A percentile compares a stretch with the other conserved stretches of the same genome.
phyloP scores from a whole-genome alignment of 2,329 filamentous ascomycete genomes.

The Clonostachys byssicola region DNA sequence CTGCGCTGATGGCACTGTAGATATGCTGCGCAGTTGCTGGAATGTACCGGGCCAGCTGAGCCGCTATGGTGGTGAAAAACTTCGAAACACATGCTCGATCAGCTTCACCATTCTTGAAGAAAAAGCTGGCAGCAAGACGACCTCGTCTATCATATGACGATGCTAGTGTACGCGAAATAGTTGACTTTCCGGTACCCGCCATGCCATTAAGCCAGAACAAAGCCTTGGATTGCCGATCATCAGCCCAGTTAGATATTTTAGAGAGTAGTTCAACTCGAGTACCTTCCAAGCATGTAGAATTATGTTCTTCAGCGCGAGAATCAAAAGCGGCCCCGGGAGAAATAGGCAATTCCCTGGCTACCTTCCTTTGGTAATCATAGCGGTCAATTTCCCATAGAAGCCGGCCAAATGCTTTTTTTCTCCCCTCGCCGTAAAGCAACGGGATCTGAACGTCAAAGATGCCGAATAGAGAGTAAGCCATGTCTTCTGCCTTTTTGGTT shows the following conservation, averaged over 20 bases:
- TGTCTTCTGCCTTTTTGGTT: too few relatives aligned
- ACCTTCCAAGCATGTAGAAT: neutral
- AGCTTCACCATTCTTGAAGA: constrained; percentile 8
- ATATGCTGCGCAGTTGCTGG: neutral
- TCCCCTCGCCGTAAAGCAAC: too few relatives aligned
- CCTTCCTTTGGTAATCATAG: too few relatives aligned
- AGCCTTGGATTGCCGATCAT: neutral
- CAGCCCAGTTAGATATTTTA: neutral
- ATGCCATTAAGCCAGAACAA: constrained; percentile 2
- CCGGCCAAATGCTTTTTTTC: too few relatives aligned
- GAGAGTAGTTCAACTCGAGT: neutral
- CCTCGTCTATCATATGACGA: neutral
- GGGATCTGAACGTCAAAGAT: too few relatives aligned
- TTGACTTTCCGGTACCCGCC: constrained; percentile 1
- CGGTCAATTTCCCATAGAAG: too few relatives aligned
- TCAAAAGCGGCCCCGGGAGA: neutral
- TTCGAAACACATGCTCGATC: neutral
- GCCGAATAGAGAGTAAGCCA: too few relatives aligned
- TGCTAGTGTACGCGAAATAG: constrained; percentile 1
- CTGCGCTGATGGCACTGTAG: neutral
- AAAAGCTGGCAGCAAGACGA: neutral
- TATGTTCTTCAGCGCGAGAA: constrained; percentile 8
- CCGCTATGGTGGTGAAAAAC: neutral
- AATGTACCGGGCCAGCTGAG: neutral
- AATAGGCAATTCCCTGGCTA: neutral